Percentiles rank a stretch among this genome's conserved stretches.
Conservation (phyloP, 176 grass and related monocot species). For the Oryza meridionalis region DNA sequence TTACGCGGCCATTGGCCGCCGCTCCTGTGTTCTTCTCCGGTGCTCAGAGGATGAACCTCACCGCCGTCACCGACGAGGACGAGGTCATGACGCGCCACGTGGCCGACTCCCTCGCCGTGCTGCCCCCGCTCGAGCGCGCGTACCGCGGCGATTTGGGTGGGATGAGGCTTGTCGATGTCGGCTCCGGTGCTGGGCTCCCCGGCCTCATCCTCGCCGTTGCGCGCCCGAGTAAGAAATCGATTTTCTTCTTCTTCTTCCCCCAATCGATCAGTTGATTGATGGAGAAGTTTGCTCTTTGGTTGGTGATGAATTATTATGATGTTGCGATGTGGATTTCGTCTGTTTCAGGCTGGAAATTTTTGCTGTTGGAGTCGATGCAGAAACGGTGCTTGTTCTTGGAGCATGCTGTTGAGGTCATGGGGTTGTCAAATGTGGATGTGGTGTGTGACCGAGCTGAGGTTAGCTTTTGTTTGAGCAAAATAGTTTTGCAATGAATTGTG, state of each 20-base stretch:
- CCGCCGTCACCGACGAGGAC: conserved; percentile 68
- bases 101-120: conserved; percentile 66
- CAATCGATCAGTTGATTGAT: neutral
- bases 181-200: conserved; percentile 74
- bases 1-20: neutral
- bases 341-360: conserved; percentile 77
- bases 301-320: neutral
- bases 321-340: neutral
- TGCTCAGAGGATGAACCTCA: conserved; percentile 90
- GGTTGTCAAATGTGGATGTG: conserved; percentile 79
- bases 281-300: neutral
- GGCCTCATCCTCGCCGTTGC: conserved; percentile 80
- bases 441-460: conserved; percentile 92
- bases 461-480: conserved; percentile 1
- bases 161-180: conserved; percentile 75
- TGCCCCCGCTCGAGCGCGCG: conserved; percentile 57
- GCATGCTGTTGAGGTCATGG: conserved; percentile 58
- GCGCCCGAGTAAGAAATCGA: conserved; percentile 53
- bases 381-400: conserved; percentile 83
- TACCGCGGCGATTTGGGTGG: conserved; percentile 51
- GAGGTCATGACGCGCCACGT: conserved; percentile 93
- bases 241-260: neutral
- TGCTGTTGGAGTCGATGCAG: conserved; percentile 74
- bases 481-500: neutral
- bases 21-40: neutral